Base-by-base conservation (phyloP, 768 basidiomycete species). In the Phanerodontia chrysosporium region DNA sequence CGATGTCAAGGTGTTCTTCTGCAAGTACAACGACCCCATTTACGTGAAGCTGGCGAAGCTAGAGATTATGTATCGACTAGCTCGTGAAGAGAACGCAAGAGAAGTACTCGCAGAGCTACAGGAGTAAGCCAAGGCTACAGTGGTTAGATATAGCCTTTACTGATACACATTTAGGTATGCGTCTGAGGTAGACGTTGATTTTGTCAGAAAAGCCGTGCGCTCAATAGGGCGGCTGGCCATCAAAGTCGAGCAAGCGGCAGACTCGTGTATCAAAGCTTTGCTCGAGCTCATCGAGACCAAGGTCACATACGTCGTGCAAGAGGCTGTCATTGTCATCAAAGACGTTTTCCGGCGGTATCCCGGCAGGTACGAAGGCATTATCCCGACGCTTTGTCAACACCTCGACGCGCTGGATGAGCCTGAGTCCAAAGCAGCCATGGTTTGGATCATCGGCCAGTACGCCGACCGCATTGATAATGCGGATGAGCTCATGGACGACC, bases 21-120 rank as follows among this genome's bases (percentile, higher is more conserved):
- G 95, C 89, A 98, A 99, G 74, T 99, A 98, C 73, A 98, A 98
- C 71, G 97, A 98, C 67, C 97, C 97, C 2, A 97, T 98, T 65
- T 99, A 98, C 71, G 93, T 98, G 71, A 98, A 99, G 72, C 81
- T 99, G 29, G 96, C 95, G 51, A 98, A 99, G 67, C 79, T 99
- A 54, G 97, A 98, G 73, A 98, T 98, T 68, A 98, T 99, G 92
- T 98, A 98, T 73, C 87, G 97, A 10, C 80, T 99, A 21, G 94
- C 95, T 9, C 84, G 92, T n/a, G 87, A 93, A 59, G 93, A 95
- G 69, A 99, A 98, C 70, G 90, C 91, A 21, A 81, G 80, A 61
- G 94, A 98, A 68, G 95, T 99, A 0, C 77, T 99, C 14, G 87
- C 95, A 30, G 97, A 98, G 73, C 76, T 99, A 22, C 90, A 96